Evolutionary conservation across 306 rosid species (phyloP).

Genomic region (Begonia peltatifolia): DNA sequence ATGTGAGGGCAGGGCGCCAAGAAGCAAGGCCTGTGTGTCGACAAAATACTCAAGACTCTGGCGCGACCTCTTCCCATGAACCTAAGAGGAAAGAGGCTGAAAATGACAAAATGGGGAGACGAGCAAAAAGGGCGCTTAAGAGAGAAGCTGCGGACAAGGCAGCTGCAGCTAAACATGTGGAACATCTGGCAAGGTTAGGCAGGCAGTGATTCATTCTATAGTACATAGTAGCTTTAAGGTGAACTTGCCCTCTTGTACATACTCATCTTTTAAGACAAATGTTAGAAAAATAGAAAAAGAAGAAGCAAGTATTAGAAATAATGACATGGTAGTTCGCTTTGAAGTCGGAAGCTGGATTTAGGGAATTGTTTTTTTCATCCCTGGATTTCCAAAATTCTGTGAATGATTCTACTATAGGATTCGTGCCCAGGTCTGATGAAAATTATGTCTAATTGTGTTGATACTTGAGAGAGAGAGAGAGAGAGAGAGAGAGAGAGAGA

Average conservation of each 20-base stretch:
- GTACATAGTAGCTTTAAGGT: slow-evolving; percentile 3
- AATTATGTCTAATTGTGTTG: too few relatives aligned
- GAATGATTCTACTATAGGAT: too few relatives aligned
- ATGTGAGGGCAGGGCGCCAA: slow-evolving; percentile 54
- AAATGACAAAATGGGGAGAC: slow-evolving; percentile 38
- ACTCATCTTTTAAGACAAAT: neutral
- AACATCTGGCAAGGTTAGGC: slow-evolving; percentile 53
- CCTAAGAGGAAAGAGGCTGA: slow-evolving; percentile 34
- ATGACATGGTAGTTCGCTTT: too few relatives aligned
- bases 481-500: too few relatives aligned
- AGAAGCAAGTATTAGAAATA: too few relatives aligned
- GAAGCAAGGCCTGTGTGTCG: slow-evolving; percentile 55
- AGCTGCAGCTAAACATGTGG: slow-evolving; percentile 65
- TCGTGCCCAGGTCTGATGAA: too few relatives aligned
- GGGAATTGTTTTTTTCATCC: too few relatives aligned
- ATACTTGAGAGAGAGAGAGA: too few relatives aligned
- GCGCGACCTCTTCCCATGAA: slow-evolving; percentile 49
- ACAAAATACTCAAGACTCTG: slow-evolving; percentile 24
- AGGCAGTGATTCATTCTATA: slow-evolving; percentile 22
- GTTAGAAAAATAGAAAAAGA: too few relatives aligned
- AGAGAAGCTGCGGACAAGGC: slow-evolving; percentile 87
- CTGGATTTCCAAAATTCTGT: too few relatives aligned
- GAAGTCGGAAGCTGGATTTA: too few relatives aligned
- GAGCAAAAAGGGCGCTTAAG: slow-evolving; percentile 75
- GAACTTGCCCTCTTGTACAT: neutral